Evolutionary conservation across 2,329 filamentous ascomycete genomes (phyloP).

Genomic region (Stemphylium beticola): DNA sequence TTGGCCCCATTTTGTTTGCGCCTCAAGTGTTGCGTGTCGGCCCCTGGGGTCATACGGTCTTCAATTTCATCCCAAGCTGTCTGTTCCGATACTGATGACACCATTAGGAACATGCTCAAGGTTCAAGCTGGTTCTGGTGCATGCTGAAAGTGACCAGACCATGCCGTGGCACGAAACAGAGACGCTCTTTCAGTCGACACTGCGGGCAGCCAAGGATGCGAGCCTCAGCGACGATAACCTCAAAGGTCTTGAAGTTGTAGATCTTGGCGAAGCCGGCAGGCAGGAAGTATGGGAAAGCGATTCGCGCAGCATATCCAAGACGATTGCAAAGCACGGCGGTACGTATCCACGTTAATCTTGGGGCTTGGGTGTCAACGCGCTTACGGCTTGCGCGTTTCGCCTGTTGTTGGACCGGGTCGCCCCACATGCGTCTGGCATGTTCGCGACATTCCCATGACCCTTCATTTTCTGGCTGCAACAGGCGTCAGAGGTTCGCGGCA

Average conservation of each 20-base stretch:
- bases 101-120: slow-evolving; percentile 19
- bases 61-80: not conserved
- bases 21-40: not conserved
- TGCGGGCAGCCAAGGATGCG: slow-evolving; percentile 31
- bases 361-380: not conserved
- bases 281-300: slow-evolving; percentile 40
- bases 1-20: not conserved
- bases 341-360: slow-evolving; percentile 17
- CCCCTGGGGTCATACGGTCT: not conserved
- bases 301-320: slow-evolving; percentile 37
- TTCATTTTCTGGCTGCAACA: slow-evolving; percentile 15
- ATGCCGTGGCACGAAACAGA: slow-evolving; percentile 47
- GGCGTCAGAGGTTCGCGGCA: not conserved
- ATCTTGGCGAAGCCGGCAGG: slow-evolving; percentile 44
- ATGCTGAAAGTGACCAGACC: slow-evolving; percentile 43
- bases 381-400: slow-evolving; percentile 8
- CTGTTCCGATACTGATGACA: slow-evolving; percentile 11
- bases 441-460: slow-evolving; percentile 2
- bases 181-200: slow-evolving; percentile 36
- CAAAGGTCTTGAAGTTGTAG: slow-evolving; percentile 28
- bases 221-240: slow-evolving; percentile 16
- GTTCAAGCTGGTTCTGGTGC: slow-evolving; percentile 40
- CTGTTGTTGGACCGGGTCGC: slow-evolving; percentile 12
- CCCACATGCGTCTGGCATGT: slow-evolving; percentile 14
- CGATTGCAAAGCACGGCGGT: slow-evolving; percentile 48